Evolutionary conservation across 1,139 yeast genomes (phyloP), one percentile per base, ranked within the genome.

Genomic region (Pichia sp.): DNA sequence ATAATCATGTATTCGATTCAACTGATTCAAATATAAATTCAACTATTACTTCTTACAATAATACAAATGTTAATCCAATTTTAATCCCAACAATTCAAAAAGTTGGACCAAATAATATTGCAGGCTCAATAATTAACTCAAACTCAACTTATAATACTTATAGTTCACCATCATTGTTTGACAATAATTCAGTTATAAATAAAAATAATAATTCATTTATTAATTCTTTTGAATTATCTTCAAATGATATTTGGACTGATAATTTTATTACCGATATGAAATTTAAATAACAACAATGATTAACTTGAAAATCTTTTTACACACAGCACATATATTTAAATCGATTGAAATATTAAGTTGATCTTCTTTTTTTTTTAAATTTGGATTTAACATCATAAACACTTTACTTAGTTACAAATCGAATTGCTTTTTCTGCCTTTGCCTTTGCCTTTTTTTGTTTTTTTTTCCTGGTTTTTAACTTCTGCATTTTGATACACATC

Each of bases 21-120:
- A n/a, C n/a, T n/a, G n/a, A n/a, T n/a, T n/a, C n/a, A n/a, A n/a
- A n/a, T n/a, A n/a, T n/a, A n/a, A 37, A 16, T 31, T 33, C 40
- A 22, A 29, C 33, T 31, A 24, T 37, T 34, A 27, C 29, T 34
- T 28, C n/a, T n/a, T n/a, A n/a, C n/a, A n/a, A 30, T 28, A 33
- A 30, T 30, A 37, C 48, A 23, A 50, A 46, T 39, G 45, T 50
- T 6, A 40, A 43, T 10, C 53, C 55, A 37, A 49, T 50, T 35
- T 46, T 48, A 25, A 49, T 50, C 32, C 52, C 43, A 20, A n/a
- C 30, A 25, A n/a, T 24, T 9, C 24, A 8, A 28, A 7, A 30
- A 16, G 8, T 24, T 41, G 40, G 43, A 32, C 23, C 36, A 33
- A 23, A 24, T 33, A 41, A 35, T 38, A 29, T 38, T 36, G 36